Conservation (phyloP, 2,329 filamentous ascomycete genomes). For the Pseudopithomyces maydicus region DNA sequence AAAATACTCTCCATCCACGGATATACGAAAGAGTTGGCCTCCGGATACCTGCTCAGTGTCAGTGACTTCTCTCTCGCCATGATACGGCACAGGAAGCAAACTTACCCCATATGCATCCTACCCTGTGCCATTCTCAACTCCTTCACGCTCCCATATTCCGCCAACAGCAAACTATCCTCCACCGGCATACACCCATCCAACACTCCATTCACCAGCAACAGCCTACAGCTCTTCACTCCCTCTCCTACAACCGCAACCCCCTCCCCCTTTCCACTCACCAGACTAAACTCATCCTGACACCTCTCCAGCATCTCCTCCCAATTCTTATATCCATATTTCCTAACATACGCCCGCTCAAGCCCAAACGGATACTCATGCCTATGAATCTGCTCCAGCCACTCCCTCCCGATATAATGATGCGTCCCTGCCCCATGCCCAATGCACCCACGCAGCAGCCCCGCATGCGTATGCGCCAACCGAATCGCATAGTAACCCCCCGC, state of each 20-base stretch:
- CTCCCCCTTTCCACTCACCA: constrained; percentile 58
- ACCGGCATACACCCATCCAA: constrained; percentile 66
- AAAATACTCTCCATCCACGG: constrained; percentile 1
- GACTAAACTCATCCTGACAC: constrained; percentile 56
- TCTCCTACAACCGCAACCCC: constrained; percentile 43
- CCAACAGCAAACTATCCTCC: constrained; percentile 60
- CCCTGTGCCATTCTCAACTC: constrained; percentile 53
- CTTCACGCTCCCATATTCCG: constrained; percentile 59
- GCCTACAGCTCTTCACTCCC: constrained; percentile 51
- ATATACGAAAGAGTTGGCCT: background rate
- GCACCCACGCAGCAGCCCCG: constrained; percentile 51
- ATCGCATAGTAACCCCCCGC: constrained; percentile 65
- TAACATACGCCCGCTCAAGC: constrained; percentile 53
- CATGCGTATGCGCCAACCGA: constrained; percentile 61
- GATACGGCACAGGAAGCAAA: constrained; percentile 34
- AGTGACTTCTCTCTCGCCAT: constrained; percentile 38
- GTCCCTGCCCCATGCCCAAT: constrained; percentile 61
- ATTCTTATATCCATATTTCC: constrained; percentile 49
- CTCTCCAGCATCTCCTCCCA: constrained; percentile 53
- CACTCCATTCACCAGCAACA: constrained; percentile 62
- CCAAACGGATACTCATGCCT: constrained; percentile 65
- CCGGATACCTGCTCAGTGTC: constrained; percentile 3
- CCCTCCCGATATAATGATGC: constrained; percentile 62
- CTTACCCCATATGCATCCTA: constrained; percentile 52
- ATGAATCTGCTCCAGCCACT: constrained; percentile 59